Evolutionary conservation across 495 filamentous ascomycete genomes (phyloP).

Genomic region (Umbilicaria muhlenbergii): DNA sequence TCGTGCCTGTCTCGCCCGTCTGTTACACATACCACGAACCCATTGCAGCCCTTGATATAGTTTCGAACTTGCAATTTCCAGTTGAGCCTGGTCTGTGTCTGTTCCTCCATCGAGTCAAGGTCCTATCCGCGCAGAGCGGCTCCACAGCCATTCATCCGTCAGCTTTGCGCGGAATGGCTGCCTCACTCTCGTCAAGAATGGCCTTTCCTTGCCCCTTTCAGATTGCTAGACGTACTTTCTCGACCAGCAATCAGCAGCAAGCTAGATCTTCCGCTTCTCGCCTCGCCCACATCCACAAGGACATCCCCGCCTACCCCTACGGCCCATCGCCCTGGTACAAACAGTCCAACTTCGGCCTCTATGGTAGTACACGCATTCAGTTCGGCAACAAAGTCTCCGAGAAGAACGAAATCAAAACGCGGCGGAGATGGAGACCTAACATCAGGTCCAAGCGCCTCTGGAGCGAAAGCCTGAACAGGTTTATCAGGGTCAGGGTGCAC

Average conservation of each 20-base stretch:
- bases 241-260: not conserved
- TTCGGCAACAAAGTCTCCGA: conserved; percentile 85
- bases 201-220: too few relatives aligned
- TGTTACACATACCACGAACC: too few relatives aligned
- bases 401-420: conserved; percentile 64
- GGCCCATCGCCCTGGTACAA: conserved; percentile 68
- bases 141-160: too few relatives aligned
- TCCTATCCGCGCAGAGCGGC: too few relatives aligned
- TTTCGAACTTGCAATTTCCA: too few relatives aligned
- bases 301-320: conserved; percentile 66
- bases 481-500: conserved; percentile 60
- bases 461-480: conserved; percentile 44
- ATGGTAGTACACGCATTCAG: conserved; percentile 59
- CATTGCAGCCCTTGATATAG: too few relatives aligned
- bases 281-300: not conserved
- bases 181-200: too few relatives aligned
- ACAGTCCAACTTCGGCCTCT: conserved; percentile 76
- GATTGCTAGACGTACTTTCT: not conserved
- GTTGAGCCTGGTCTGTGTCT: too few relatives aligned
- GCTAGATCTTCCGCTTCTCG: not conserved
- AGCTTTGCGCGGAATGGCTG: too few relatives aligned
- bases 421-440: conserved; percentile 78
- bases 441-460: conserved; percentile 64
- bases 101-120: too few relatives aligned
- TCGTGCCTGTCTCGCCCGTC: too few relatives aligned